Evolutionary conservation across 179 eudicot species (phyloP).

Genomic region (Heliamphora pulchella): DNA sequence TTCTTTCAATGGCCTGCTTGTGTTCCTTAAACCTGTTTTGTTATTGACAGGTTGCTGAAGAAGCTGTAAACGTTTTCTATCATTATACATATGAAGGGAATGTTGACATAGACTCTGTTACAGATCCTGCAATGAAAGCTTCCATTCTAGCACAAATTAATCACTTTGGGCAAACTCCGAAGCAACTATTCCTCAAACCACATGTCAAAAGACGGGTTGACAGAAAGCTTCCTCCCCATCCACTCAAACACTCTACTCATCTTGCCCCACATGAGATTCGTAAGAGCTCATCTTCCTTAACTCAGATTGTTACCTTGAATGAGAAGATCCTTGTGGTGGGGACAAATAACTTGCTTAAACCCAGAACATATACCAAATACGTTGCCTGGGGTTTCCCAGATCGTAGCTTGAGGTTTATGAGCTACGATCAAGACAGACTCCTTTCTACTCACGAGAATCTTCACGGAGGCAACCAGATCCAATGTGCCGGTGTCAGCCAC

Average conservation of each 20-base stretch:
- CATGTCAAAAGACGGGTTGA: conserved; percentile 75
- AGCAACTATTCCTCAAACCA: conserved; percentile 78
- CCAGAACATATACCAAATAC: conserved; percentile 74
- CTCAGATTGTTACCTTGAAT: conserved; percentile 57
- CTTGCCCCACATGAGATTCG: conserved; percentile 63
- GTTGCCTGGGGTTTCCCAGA: conserved; percentile 99
- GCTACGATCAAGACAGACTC: conserved; percentile 76
- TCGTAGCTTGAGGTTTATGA: conserved; percentile 75
- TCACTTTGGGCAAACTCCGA: conserved; percentile 98
- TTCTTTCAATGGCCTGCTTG: conserved; percentile 8
- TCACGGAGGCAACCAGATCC: conserved; percentile 80
- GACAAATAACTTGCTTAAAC: conserved; percentile 65
- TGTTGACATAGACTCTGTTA: conserved; percentile 86
- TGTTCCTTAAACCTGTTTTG: conserved; percentile 16
- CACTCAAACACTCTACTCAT: conserved; percentile 52
- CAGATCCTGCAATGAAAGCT: conserved; percentile 97
- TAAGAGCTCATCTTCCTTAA: conserved; percentile 60
- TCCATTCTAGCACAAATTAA: conserved; percentile 96
- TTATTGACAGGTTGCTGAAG: conserved; percentile 84
- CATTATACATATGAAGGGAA: conserved; percentile 96
- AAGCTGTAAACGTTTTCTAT: conserved; percentile 94
- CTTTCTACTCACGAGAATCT: conserved; percentile 93
- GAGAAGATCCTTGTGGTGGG: conserved; percentile 77
- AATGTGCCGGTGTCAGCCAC: conserved; percentile 78
- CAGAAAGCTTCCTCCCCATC: conserved; percentile 59